Base-by-base conservation (phyloP, 306 rosid genomes). In the Vicia villosa region DNA sequence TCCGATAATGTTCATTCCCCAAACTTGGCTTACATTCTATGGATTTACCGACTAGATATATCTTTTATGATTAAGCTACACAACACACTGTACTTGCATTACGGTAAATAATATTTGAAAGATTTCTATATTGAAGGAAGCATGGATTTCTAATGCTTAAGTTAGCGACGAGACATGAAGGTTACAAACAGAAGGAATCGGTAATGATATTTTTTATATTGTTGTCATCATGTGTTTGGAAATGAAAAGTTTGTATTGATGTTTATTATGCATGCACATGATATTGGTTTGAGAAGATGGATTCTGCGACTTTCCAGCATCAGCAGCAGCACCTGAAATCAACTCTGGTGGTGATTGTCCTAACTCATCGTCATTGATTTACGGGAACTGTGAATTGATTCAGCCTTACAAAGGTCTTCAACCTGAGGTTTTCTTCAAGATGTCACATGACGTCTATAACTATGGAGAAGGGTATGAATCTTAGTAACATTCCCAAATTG, bases 261-360 rank as follows among this genome's bases (percentile, higher is more conserved):
- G 6, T 4, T 6, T 15, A 19, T 58, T 50, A 16, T 70, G 72
- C 69, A 66, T 76, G 71, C 79, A 47, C 1, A 94, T 97, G 99
- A 95, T 95, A 84, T 77, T 95, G 68, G 99, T 89, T 10, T 95
- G 99, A 97, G 99, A 95, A 86, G 99, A 95, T 81, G 99, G 99
- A 20, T 95, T 91, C 87, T 95, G 99, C 87, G 91, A 95, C 72
- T 95, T 95, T 69, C 85, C 84, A 10, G 95, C 95, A 0, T 87
- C 98, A 7, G 72, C 95, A 19, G 74, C 92, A 21, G 77, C 94
- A 11, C 84, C 87, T 52, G 96, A 86, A 81, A 81, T 86, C n/a
- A n/a, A n/a, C 73, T 68, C 86, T 58, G 84, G 21, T n/a, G 49
- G 83, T 1, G 91, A 85, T 64, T 83, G 87, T 73, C 80, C 91